Base-by-base conservation (phyloP, 1,139 yeast genomes). In the Zygosaccharomyces sapae region DNA sequence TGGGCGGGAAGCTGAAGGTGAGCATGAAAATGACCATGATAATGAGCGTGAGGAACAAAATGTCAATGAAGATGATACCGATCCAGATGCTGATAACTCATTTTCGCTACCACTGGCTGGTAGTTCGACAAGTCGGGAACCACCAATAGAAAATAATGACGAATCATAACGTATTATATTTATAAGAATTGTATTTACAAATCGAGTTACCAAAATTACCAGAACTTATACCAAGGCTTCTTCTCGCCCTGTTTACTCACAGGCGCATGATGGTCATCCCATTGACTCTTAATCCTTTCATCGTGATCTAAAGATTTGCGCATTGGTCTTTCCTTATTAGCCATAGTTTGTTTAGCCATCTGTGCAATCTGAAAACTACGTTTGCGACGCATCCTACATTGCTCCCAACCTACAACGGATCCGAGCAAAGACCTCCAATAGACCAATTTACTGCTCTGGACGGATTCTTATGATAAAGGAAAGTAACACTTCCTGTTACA, bases 331-430 rank as follows among this genome's bases (percentile, higher is more conserved):
- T 70, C 73, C 52, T 77, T 78, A 1, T 65, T 70, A 8, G 66
- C 66, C 13, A 69, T 69, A 2, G 72, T 61, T 50, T 75, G 75
- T 54, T 77, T 76, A 0, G 92, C 92, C 58, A 74, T 65, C 53
- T 78, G 59, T 1, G 66, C 63, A 12, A 58, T 56, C 33, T 61
- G 61, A 50, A 60, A 58, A 44, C 62, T 55, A 12, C 58, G 56
- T 58, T 84, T 73, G 62, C 95, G 72, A 47, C 80, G 75, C 43
- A 81, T 76, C 51, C 96, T 74, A 65, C 97, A 90, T 66, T 87
- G 95, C 65, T 90, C 96, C 96, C 96, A 90, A 0, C 95, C 87
- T 33, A 86, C 82, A 0, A 86, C 74, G 44, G 87, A 81, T 1
- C 96, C 97, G 33, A 88, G 65, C 52, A 86, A 69, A 89, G 79